These are phyloP conservation scores for Neurospora sp. DNA, from an alignment of 495 filamentous ascomycete species.

Conservation along the genomic window DNA sequence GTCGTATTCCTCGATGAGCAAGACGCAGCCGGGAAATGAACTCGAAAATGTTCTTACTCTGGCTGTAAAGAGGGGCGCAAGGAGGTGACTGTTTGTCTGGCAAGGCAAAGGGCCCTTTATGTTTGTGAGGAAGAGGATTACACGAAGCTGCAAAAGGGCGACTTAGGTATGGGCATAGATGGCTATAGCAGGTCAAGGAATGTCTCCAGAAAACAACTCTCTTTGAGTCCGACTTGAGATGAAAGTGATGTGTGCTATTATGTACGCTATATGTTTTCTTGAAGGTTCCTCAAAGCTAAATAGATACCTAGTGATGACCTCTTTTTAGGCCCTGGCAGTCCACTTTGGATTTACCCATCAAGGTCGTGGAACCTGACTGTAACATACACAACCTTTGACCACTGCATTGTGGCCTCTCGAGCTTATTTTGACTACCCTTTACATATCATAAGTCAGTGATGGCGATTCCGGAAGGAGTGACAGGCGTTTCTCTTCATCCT, in stretches of 20 bases:
- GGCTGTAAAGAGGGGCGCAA: not conserved
- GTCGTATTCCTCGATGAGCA: not conserved
- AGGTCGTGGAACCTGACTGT: not conserved
- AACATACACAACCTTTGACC: not conserved
- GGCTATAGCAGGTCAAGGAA: not conserved
- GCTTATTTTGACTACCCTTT: not conserved
- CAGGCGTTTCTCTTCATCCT: not conserved
- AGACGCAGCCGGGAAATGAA: not conserved
- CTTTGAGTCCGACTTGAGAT: not conserved
- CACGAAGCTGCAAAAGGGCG: not conserved
- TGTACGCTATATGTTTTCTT: not conserved
- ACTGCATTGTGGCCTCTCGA: not conserved
- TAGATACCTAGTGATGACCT: no score
- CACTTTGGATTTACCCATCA: not conserved
- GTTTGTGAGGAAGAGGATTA: not conserved
- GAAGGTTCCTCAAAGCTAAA: not conserved
- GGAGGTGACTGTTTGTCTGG: not conserved
- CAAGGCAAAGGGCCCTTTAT: not conserved
- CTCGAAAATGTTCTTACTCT: not conserved
- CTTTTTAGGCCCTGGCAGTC: no score
- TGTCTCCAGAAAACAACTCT: not conserved
- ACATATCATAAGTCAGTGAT: not conserved
- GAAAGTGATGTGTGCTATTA: not conserved
- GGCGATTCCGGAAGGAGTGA: not conserved
- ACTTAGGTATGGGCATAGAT: not conserved